These are phyloP conservation scores for Parietaria judaica DNA, from an alignment of 306 rosid species.

Conservation along the genomic window DNA sequence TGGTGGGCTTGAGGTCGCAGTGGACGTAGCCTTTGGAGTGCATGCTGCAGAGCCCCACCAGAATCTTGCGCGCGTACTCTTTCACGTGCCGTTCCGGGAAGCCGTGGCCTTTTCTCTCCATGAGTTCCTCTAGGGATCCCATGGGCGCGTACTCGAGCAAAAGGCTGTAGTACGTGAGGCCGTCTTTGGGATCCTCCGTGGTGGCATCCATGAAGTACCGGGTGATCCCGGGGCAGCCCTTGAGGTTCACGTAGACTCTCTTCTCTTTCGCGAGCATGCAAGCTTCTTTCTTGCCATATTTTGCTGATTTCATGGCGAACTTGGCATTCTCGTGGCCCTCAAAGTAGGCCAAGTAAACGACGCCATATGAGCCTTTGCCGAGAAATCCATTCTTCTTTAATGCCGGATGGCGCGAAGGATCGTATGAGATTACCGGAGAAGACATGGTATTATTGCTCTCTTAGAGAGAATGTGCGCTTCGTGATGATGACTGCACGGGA, in stretches of 20 bases:
- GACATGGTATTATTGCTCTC: too few relatives aligned
- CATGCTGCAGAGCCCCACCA: not conserved
- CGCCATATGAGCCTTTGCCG: too few relatives aligned
- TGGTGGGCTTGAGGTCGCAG: constrained; percentile 12
- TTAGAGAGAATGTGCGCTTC: too few relatives aligned
- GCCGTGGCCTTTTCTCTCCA: not conserved
- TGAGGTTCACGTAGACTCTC: not conserved
- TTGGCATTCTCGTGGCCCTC: too few relatives aligned
- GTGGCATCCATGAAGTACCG: not conserved
- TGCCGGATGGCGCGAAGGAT: too few relatives aligned
- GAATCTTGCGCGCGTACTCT: not conserved
- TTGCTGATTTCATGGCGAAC: too few relatives aligned
- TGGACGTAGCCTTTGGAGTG: constrained; percentile 11
- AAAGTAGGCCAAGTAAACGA: too few relatives aligned
- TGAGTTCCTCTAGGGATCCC: not conserved
- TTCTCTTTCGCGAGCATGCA: not conserved
- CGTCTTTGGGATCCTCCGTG: not conserved
- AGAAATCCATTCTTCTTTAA: too few relatives aligned
- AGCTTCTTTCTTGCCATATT: not conserved
- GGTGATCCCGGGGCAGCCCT: not conserved
- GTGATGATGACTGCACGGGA: too few relatives aligned
- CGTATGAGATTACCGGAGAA: too few relatives aligned
- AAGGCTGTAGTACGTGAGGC: not conserved
- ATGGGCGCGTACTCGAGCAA: not conserved
- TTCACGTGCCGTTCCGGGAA: not conserved